Conservation (phyloP, 768 basidiomycete species). For the Hypholoma fasciculare region DNA sequence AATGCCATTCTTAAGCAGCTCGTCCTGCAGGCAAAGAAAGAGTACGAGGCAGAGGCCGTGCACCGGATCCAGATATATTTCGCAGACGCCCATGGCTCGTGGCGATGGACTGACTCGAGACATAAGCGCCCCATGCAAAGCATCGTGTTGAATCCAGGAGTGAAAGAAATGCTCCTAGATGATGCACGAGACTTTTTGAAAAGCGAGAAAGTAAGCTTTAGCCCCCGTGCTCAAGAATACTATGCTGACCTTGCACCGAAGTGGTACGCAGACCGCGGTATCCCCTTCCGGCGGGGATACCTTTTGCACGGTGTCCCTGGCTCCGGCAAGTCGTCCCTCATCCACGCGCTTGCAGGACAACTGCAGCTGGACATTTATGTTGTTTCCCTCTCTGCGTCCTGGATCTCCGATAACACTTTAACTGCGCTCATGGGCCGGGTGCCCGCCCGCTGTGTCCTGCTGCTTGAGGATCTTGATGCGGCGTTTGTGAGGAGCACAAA, state of each 20-base stretch:
- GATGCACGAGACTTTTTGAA: constrained; percentile 84
- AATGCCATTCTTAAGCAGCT: constrained; percentile 87
- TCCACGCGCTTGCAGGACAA: constrained; percentile 86
- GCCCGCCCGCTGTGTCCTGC: constrained; percentile 80
- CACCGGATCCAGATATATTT: constrained; percentile 90
- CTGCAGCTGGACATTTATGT: constrained; percentile 92
- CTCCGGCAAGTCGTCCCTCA: constrained; percentile 83
- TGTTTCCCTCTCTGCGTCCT: constrained; percentile 77
- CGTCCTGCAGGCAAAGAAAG: constrained; percentile 85
- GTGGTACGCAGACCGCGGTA: constrained; percentile 95
- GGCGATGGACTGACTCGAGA: constrained; percentile 86
- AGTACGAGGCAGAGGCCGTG: constrained; percentile 85
- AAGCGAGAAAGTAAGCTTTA: constrained; percentile 64
- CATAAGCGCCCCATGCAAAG: constrained; percentile 88
- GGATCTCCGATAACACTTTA: constrained; percentile 87
- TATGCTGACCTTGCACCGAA: constrained; percentile 24
- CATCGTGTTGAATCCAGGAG: constrained; percentile 85
- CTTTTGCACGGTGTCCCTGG: constrained; percentile 84
- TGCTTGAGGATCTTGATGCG: constrained; percentile 90
- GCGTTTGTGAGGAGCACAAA: constrained; percentile 79
- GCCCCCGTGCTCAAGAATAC: background rate
- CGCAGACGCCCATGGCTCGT: constrained; percentile 84
- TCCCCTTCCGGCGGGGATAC: constrained; percentile 89
- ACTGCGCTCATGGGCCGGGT: constrained; percentile 87
- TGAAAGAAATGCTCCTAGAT: constrained; percentile 85